Base-by-base conservation (phyloP, 2,329 filamentous ascomycete species). In the Exophiala sp. region DNA sequence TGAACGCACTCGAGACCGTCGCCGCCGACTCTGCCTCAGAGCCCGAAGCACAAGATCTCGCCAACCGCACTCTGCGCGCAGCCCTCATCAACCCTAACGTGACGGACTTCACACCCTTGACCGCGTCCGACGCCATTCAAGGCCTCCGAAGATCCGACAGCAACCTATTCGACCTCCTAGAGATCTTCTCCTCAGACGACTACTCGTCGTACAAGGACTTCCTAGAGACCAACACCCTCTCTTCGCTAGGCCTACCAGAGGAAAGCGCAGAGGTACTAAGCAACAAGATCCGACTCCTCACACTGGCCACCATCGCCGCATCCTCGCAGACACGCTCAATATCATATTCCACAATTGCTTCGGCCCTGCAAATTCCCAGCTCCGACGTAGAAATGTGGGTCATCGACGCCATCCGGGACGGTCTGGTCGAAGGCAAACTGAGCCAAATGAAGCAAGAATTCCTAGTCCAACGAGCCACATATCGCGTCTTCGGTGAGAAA, bases 371-470 rank as follows among this genome's bases (percentile, higher is more conserved):
- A 73, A 85, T 99, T 52, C 85, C 89, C 42, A 69, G 76, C 43
- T 85, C 88, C 61, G 90, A 97, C 60, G 90, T 97, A 39, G 94
- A 99, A 80, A 88, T 92, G 81, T 99, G 94, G 94, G 90, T 95
- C 63, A 99, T 99, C 67, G 94, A 99, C 71, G 91, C 95, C 64
- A 96, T 99, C 75, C 89, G 94, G 63, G 90, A 91, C 44, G 91
- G 91, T 33, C 84, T 99, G 35, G 89, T 99, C 48, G 94, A 99
- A 78, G 94, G 94, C 70, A 95, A 95, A 76, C 84, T 99, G 64
- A 94, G 88, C 55, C 94, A 99, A 77, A 82, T 92, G 70, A 91
- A 90, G 71, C 84, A 89, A 70, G 88, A 92, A 60, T 97, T 99
- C 81, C 81, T 96, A 50, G 90, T 99, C 59, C 94, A 99, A 80